These are phyloP conservation scores for Nakazawaea molendinolei DNA, from an alignment of 805 yeast genomes.

Conservation along the genomic window DNA sequence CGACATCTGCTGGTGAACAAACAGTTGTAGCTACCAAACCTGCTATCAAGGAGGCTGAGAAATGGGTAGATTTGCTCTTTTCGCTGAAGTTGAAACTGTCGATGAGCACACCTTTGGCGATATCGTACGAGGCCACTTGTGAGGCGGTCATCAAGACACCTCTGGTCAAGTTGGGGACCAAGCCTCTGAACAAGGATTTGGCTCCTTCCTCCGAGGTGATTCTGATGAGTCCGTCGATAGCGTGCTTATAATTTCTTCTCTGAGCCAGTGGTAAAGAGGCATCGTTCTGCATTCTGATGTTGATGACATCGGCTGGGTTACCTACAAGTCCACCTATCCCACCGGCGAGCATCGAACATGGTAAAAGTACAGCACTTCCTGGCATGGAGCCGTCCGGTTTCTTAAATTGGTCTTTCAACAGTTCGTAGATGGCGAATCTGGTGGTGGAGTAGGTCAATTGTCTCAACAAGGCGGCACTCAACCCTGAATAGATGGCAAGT, in stretches of 20 bases:
- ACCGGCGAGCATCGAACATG: constrained; percentile 82
- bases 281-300: constrained; percentile 89
- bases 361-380: constrained; percentile 53
- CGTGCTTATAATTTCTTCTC: constrained; percentile 71
- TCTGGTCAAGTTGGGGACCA: constrained; percentile 70
- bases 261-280: constrained; percentile 55
- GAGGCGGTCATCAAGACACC: constrained; percentile 88
- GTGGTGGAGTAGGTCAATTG: constrained; percentile 87
- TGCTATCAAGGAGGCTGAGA: constrained; percentile 70
- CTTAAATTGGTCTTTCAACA: constrained; percentile 50
- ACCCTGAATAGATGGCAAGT: constrained; percentile 71
- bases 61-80: constrained; percentile 62
- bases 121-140: constrained; percentile 83
- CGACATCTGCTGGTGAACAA: constrained; percentile 89
- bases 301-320: constrained; percentile 82
- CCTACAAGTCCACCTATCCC: constrained; percentile 81
- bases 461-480: constrained; percentile 74
- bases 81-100: constrained; percentile 44
- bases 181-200: constrained; percentile 59
- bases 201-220: constrained; percentile 57
- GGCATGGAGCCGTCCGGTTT: constrained; percentile 38
- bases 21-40: constrained; percentile 88
- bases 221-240: constrained; percentile 65
- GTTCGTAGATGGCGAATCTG: constrained; percentile 82
- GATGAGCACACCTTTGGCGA: constrained; percentile 58